Base-by-base conservation (phyloP, 805 yeast genomes). In the Candida awuae region DNA sequence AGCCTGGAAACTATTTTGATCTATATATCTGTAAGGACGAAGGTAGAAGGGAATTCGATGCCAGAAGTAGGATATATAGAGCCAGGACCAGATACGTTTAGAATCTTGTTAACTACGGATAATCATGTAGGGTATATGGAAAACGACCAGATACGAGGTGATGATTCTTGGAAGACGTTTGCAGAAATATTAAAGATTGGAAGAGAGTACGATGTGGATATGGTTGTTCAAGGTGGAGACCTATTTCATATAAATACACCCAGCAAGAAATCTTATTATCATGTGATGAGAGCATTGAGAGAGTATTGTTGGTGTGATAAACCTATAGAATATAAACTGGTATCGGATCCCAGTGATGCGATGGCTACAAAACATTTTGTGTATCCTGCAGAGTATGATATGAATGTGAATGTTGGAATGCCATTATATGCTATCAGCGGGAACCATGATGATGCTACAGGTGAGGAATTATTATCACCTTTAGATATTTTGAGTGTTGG, bases 401-500 rank as follows among this genome's bases (percentile, higher is more conserved):
- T 90, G 2, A 86, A 92, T 57, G 61, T 85, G 44, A 92, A 92
- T 58, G 80, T 92, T 3, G 77, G 94, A 0, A 72, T 88, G 13
- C 98, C 98, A 0, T 73, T 92, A 8, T 86, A 92, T 66, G 90
- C 88, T 6, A 90, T 92, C 4, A 77, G 90, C 33, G 98, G 98
- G 3, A 92, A 92, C 53, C 98, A 92, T 57, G 98, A 92, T 59
- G 97, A 92, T 60, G 85, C 95, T 3, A 84, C 95, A 0, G 97
- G 97, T 1, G 84, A 77, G 38, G 80, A 81, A 17, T 62, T 84
- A 38, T 63, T 92, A 12, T 78, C 88, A 39, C 95, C 98, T 0
- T 66, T 92, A 67, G 98, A 92, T 58, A 62, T 92, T 3, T 62
- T 92, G 10, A 73, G 84, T 15, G 84, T 83, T 6, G 65, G 85